Percentiles rank a stretch among this genome's conserved stretches.
Conservation (phyloP, 495 filamentous ascomycete species). For the Copromyces sp. region DNA sequence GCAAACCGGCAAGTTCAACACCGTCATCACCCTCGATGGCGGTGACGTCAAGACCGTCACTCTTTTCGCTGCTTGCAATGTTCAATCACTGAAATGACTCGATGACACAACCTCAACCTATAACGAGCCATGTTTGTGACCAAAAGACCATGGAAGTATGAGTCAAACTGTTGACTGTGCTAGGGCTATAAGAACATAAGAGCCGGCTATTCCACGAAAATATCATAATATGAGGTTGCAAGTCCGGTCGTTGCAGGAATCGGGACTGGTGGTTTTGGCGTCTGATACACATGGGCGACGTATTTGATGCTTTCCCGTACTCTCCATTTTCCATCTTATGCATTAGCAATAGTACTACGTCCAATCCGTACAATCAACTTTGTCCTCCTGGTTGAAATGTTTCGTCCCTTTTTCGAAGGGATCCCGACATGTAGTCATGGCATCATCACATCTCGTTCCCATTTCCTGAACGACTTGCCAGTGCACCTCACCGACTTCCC, state of each 20-base stretch:
- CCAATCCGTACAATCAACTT: too few relatives aligned
- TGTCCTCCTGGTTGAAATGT: too few relatives aligned
- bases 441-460: too few relatives aligned
- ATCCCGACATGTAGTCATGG: too few relatives aligned
- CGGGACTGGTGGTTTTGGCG: too few relatives aligned
- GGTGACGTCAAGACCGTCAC: conserved; percentile 22
- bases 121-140: background rate
- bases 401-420: too few relatives aligned
- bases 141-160: background rate
- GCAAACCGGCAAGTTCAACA: conserved; percentile 15
- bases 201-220: background rate
- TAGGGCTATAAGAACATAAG: background rate
- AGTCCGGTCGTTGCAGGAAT: too few relatives aligned
- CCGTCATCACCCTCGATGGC: conserved; percentile 12
- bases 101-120: background rate
- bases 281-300: too few relatives aligned
- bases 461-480: too few relatives aligned
- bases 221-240: background rate
- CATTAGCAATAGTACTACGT: too few relatives aligned
- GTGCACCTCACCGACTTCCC: background rate
- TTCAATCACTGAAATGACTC: background rate
- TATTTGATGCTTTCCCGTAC: too few relatives aligned
- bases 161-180: background rate
- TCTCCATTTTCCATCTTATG: too few relatives aligned
- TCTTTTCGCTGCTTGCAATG: conserved; percentile 8